phyloP scores from a whole-genome alignment of 108 stramenopile species.

The Cyclotella sp. region DNA sequence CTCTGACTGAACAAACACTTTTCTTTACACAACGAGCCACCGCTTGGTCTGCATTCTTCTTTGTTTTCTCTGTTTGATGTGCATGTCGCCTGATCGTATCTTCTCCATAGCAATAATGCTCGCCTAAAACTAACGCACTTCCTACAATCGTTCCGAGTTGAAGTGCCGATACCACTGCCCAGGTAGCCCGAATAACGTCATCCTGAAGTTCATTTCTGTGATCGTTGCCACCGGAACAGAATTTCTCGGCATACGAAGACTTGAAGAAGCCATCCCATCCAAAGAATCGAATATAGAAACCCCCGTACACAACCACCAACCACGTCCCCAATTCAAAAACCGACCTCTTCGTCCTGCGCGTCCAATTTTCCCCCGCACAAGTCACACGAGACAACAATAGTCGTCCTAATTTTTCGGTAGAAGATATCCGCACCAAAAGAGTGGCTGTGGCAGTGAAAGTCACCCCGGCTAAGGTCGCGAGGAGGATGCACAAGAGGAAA shows the following conservation, averaged over 20 bases:
- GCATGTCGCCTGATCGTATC: background rate
- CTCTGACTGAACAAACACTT: conserved; percentile 16
- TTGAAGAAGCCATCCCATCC: background rate
- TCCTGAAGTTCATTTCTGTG: background rate
- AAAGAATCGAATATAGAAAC: conserved; percentile 7
- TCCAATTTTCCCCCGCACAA: conserved; percentile 16
- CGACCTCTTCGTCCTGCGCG: background rate
- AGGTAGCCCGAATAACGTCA: background rate
- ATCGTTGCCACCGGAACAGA: background rate
- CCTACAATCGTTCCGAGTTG: conserved; percentile 13
- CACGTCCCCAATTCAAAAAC: conserved; percentile 7
- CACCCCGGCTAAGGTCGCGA: conserved; percentile 13
- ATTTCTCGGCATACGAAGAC: background rate
- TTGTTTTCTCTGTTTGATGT: background rate
- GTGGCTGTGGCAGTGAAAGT: conserved; percentile 18
- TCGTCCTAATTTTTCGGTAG: conserved; percentile 5
- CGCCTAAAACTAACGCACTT: conserved; percentile 3
- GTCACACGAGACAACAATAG: conserved; percentile 18
- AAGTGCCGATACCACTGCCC: conserved; percentile 23
- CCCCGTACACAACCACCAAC: conserved; percentile 15
- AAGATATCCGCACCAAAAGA: conserved; percentile 5
- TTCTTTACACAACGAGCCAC: background rate
- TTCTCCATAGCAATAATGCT: conserved; percentile 1
- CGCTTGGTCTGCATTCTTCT: background rate
- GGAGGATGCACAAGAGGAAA: background rate